Evolutionary conservation across 306 rosid genomes (phyloP).

Genomic region (Alnus glutinosa): DNA sequence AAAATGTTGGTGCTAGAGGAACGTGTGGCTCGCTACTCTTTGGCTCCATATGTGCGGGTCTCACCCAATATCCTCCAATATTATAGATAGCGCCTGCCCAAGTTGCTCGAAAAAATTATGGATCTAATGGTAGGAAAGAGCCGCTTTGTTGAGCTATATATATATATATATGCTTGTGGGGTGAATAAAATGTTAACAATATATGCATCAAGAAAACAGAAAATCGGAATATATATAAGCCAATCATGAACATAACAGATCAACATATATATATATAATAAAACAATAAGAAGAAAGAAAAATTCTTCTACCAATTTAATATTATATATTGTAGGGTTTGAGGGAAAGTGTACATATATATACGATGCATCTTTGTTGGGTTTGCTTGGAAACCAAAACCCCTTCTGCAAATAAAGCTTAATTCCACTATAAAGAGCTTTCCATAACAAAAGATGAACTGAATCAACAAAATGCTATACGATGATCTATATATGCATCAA

Average conservation of each 20-base stretch:
- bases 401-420: background rate
- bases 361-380: background rate
- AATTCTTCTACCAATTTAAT: too few species aligned
- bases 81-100: background rate
- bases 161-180: background rate
- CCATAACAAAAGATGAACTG: background rate
- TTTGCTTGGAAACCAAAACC: background rate
- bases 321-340: background rate
- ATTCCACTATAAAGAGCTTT: background rate
- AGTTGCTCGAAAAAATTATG: background rate
- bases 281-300: background rate
- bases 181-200: background rate
- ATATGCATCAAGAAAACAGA: background rate
- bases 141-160: constrained; percentile 10
- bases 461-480: background rate
- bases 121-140: constrained; percentile 1
- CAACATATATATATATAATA: background rate
- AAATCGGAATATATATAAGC: background rate
- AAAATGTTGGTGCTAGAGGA: constrained; percentile 13
- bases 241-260: background rate
- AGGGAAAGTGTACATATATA: background rate
- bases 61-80: constrained; percentile 1
- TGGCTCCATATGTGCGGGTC: background rate
- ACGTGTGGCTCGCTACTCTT: background rate
- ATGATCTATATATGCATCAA: background rate